Base-by-base conservation (phyloP, 2,329 filamentous ascomycete genomes). In the Dryadomyces quercus-mongolicae region DNA sequence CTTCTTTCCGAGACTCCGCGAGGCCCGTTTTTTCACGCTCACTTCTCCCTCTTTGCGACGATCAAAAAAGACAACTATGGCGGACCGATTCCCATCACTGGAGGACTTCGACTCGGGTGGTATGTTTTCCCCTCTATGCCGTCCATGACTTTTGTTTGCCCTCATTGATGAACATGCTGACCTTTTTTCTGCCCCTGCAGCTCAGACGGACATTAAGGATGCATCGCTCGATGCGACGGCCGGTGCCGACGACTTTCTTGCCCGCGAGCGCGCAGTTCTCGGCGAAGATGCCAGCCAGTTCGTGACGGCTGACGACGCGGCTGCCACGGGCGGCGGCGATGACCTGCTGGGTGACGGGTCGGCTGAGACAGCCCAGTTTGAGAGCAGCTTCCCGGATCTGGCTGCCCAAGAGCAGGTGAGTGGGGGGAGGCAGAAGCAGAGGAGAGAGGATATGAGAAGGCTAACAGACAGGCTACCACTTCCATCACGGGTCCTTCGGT, bases 251-350 rank as follows among this genome's bases (percentile, higher is more conserved):
- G 89, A 95, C 70, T 97, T 98, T 69, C 81, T 97, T 50, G 84
- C 88, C 59, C 88, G 92, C 62, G 93, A 98, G 74, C 88, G 90
- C 66, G 93, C 90, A 58, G 71, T 85, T 18, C 82, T 98, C 8
- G 93, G 93, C 60, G 93, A 95, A 59, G 93, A 97, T 69, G 93
- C 93, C 57, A 81, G 90, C 63, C 87, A 91, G 73, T 98, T 98
- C 69, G 78, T 85, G 59, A 86, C 87, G 36, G 78, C 82, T 57
- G 82, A 85, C 65, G 88, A 95, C 66, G 51, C 49, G 31, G 53
- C 57, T 20, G 56, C 56, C 12, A 47, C 56, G 8, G 74, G 78
- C 56, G 81, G 81, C 44, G 77, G 82, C 60, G 82, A 85, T 53
- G 82, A 85, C 59, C 83, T 93, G 64, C 74, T 95, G 56, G 77